These are phyloP conservation scores for Postia placenta DNA, from an alignment of 768 basidiomycete genomes.

Conservation along the genomic window DNA sequence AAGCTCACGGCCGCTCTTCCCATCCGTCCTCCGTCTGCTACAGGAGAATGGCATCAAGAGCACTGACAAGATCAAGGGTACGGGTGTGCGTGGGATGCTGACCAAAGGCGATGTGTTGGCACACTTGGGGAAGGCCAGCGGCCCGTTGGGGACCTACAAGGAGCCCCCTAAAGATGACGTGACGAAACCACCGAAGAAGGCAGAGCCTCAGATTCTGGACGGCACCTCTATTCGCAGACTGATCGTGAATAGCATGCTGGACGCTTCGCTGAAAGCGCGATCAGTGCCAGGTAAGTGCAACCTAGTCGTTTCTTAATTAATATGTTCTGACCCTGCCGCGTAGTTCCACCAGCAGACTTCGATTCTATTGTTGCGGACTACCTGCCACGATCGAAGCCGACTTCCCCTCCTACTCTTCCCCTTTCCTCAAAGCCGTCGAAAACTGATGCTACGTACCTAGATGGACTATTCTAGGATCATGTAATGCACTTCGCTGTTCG, in stretches of 20 bases:
- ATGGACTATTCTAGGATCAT: conserved; percentile 15
- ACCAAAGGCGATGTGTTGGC: conserved; percentile 95
- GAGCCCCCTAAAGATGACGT: conserved; percentile 32
- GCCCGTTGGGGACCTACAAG: conserved; percentile 72
- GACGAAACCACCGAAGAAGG: conserved; percentile 32
- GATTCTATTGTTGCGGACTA: conserved; percentile 76
- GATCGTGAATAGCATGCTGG: conserved; percentile 57
- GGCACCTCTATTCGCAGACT: conserved; percentile 58
- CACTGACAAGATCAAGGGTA: conserved; percentile 71
- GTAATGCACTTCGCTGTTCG: not conserved
- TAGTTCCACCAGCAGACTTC: conserved; percentile 49
- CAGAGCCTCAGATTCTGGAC: conserved; percentile 42
- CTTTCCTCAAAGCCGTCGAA: conserved; percentile 15
- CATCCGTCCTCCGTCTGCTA: conserved; percentile 82
- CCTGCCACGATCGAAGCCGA: conserved; percentile 33
- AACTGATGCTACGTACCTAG: conserved; percentile 13
- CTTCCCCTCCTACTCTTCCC: conserved; percentile 10
- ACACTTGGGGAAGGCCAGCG: conserved; percentile 76
- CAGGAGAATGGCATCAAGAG: conserved; percentile 52
- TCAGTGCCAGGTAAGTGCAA: conserved; percentile 34
- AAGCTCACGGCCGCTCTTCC: conserved; percentile 75
- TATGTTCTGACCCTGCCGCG: too few relatives aligned
- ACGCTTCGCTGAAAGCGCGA: conserved; percentile 47
- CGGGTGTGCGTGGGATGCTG: conserved; percentile 87
- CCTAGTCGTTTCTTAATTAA: too few relatives aligned